Evolutionary conservation across 2,329 filamentous ascomycete species (phyloP).

Genomic region (Pseudogymnoascus sp.): DNA sequence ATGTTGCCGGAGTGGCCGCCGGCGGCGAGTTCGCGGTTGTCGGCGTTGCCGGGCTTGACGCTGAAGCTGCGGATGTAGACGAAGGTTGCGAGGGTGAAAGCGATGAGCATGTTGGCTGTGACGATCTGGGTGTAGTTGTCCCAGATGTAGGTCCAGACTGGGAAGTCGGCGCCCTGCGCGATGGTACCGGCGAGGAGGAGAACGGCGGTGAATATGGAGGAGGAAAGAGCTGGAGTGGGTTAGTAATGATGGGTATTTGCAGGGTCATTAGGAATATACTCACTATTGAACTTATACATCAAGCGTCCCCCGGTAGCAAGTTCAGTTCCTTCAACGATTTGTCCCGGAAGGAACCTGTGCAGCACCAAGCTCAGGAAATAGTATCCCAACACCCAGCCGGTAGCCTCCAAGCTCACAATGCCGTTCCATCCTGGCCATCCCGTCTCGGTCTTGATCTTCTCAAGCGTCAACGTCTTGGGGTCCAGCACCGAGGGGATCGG

Average conservation of each 20-base stretch:
- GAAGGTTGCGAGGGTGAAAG: constrained; percentile 63
- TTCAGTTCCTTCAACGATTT: constrained; percentile 59
- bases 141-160: constrained; percentile 86
- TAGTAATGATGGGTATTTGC: constrained; percentile 16
- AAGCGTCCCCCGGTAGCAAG: constrained; percentile 63
- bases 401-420: constrained; percentile 60
- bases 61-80: constrained; percentile 77
- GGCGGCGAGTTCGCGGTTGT: constrained; percentile 67
- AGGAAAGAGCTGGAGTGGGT: constrained; percentile 54
- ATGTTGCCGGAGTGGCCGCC: constrained; percentile 78
- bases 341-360: constrained; percentile 67
- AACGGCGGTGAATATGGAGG: constrained; percentile 65
- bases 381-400: constrained; percentile 65
- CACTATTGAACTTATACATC: constrained; percentile 75
- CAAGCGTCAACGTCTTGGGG: constrained; percentile 61
- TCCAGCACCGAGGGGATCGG: constrained; percentile 72
- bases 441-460: constrained; percentile 67
- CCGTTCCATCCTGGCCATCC: constrained; percentile 74
- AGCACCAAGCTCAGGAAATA: constrained; percentile 68
- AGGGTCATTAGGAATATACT: constrained; percentile 14
- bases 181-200: constrained; percentile 65
- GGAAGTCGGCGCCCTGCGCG: constrained; percentile 69
- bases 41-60: constrained; percentile 64
- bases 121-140: constrained; percentile 84
- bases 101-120: constrained; percentile 71